These are phyloP conservation scores for Xylariaceae sp. DNA, from an alignment of 2,329 filamentous ascomycete genomes.

Conservation along the genomic window DNA sequence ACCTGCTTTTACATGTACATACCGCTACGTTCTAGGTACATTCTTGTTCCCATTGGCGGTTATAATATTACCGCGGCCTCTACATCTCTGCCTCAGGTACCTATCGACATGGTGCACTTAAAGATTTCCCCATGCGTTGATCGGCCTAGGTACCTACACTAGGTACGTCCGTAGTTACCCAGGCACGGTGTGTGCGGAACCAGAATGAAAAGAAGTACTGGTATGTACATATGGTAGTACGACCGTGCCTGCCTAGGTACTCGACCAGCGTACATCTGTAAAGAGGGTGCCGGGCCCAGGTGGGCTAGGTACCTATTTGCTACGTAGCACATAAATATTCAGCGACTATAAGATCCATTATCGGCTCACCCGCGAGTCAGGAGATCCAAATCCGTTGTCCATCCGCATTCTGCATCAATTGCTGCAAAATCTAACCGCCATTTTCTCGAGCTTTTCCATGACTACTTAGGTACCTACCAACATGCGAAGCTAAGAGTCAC, in stretches of 20 bases:
- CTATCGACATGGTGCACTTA: neutral
- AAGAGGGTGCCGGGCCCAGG: neutral
- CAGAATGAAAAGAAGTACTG: neutral
- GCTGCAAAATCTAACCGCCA: neutral
- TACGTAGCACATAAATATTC: constrained; percentile 1
- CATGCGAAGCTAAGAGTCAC: neutral
- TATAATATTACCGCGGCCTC: too few relatives aligned
- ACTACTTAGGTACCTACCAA: neutral
- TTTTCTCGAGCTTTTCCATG: neutral
- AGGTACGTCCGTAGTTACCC: too few relatives aligned
- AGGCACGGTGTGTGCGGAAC: neutral
- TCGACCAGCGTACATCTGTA: too few relatives aligned
- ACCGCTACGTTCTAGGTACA: too few relatives aligned
- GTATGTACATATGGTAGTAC: too few relatives aligned
- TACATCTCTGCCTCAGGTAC: too few relatives aligned
- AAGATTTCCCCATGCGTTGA: neutral
- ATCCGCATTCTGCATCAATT: neutral
- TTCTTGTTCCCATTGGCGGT: too few relatives aligned
- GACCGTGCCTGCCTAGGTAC: too few relatives aligned
- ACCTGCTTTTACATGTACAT: too few relatives aligned
- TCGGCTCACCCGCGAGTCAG: constrained; percentile 12
- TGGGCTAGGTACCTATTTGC: neutral
- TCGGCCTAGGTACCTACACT: neutral
- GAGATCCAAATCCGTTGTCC: constrained; percentile 16
- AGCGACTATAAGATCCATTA: neutral